Percentiles rank a stretch among this genome's conserved stretches.
Evolutionary conservation across 305 asterid species (phyloP).

Genomic region (Coffea humblotiana): DNA sequence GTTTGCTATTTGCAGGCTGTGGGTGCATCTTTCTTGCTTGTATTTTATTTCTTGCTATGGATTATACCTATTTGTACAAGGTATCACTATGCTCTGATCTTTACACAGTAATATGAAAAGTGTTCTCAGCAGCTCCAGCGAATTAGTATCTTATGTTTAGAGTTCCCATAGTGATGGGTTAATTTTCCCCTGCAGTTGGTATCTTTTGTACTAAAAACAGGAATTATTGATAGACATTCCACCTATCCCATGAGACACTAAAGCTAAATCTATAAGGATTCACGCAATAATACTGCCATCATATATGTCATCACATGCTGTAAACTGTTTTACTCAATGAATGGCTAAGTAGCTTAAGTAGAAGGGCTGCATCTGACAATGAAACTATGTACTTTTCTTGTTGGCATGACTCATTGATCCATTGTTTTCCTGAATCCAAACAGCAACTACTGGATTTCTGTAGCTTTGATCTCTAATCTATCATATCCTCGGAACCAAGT

Average conservation of each 20-base stretch:
- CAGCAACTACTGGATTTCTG: no score
- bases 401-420: no score
- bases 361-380: no score
- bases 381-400: no score
- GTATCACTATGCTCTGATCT: slow-evolving; percentile 32
- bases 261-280: background rate
- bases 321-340: no score
- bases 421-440: no score
- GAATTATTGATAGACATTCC: background rate
- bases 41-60: slow-evolving; percentile 78
- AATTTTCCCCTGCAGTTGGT: background rate
- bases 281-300: background rate
- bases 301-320: background rate
- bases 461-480: no score
- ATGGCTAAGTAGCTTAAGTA: no score
- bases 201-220: no score
- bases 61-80: slow-evolving; percentile 80
- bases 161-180: background rate
- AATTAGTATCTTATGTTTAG: background rate
- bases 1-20: slow-evolving; percentile 60
- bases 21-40: slow-evolving; percentile 88
- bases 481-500: no score
- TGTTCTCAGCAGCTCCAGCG: background rate
- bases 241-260: background rate
- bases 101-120: background rate